Percentiles rank a stretch among this genome's conserved stretches.
phyloP scores from a whole-genome alignment of 768 basidiomycete genomes.

The Macrocybe gigantea region DNA sequence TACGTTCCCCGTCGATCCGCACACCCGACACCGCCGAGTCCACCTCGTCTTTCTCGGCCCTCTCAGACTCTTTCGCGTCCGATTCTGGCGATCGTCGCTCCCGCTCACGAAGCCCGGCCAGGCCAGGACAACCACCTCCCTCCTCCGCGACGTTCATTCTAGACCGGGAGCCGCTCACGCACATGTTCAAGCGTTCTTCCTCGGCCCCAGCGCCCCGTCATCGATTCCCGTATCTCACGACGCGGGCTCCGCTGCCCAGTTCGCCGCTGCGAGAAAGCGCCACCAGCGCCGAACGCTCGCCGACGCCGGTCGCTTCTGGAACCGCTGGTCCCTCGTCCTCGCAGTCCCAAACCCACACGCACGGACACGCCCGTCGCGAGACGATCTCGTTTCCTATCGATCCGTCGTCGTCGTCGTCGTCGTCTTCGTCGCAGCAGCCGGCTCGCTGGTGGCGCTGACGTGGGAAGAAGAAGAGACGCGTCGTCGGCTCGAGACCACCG shows the following conservation, averaged over 20 bases:
- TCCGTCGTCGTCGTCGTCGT: not conserved
- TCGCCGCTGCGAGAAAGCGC: conserved; percentile 1
- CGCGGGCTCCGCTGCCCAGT: conserved; percentile 4
- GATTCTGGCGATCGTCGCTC: not conserved
- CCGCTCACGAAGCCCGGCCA: not conserved
- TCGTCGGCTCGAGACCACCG: no score
- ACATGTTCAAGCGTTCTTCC: conserved; percentile 61
- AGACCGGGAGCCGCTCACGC: conserved; percentile 36
- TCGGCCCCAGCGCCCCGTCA: conserved; percentile 40
- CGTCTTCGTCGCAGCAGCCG: not conserved
- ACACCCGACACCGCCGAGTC: not conserved
- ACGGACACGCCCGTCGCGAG: not conserved
- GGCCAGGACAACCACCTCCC: not conserved
- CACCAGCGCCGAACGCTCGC: not conserved
- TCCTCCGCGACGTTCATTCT: not conserved
- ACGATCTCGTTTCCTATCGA: not conserved
- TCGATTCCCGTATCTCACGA: conserved; percentile 7
- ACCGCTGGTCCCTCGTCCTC: not conserved
- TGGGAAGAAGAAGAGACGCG: no score
- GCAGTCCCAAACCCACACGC: not conserved
- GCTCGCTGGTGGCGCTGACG: not conserved
- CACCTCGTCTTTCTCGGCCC: not conserved
- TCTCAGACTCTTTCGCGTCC: not conserved
- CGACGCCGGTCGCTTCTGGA: not conserved
- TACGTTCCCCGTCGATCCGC: not conserved